phyloP scores from a whole-genome alignment of 169 alveolate species.

The Cryptosporidium viatorum region DNA sequence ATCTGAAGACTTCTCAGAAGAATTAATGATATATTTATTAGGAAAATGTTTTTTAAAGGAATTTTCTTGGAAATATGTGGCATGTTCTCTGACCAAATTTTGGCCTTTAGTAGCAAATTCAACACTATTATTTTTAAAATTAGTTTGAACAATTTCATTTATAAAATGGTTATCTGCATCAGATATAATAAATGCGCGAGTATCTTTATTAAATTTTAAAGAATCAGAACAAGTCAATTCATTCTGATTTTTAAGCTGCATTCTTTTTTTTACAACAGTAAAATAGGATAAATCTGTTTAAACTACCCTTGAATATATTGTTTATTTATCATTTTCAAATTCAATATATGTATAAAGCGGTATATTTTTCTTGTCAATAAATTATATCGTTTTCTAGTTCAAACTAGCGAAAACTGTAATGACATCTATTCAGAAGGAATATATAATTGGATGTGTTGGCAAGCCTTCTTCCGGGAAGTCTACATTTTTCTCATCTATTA shows the following conservation, averaged over 20 bases:
- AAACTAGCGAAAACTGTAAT: neutral
- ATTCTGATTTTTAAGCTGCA: neutral
- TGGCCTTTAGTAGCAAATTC: neutral
- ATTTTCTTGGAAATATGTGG: neutral
- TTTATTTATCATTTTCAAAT: neutral
- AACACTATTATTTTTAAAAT: neutral
- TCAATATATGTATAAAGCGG: neutral
- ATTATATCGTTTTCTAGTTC: neutral
- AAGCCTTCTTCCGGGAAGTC: conserved; percentile 83
- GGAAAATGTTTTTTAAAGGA: neutral
- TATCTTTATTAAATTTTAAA: neutral
- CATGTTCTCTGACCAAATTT: neutral
- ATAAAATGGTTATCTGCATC: neutral
- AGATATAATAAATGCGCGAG: neutral
- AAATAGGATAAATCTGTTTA: neutral
- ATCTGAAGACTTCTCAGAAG: neutral
- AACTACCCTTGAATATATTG: too few relatives aligned
- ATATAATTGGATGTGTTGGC: conserved; percentile 83
- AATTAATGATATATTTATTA: neutral
- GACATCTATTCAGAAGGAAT: conserved; percentile 70
- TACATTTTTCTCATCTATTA: conserved; percentile 80
- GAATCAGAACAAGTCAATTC: neutral
- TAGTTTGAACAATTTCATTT: neutral
- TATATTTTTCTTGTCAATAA: neutral
- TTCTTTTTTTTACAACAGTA: neutral